phyloP scores from a whole-genome alignment of 495 filamentous ascomycete species.

The Penicillium cinerascens region DNA sequence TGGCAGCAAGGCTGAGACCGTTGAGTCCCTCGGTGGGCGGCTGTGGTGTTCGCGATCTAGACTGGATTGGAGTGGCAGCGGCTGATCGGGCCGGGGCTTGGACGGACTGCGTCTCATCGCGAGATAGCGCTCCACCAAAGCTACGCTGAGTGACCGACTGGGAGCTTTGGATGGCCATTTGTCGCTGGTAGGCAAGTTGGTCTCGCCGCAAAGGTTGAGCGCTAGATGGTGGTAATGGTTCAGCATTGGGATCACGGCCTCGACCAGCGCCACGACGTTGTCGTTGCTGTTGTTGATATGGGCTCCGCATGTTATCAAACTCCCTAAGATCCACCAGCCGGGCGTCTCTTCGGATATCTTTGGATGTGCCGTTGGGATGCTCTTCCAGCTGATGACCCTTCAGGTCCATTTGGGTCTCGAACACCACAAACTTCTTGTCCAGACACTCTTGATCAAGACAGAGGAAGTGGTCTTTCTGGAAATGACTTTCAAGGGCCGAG shows the following conservation, averaged over 20 bases:
- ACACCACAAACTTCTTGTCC: slow-evolving; percentile 98
- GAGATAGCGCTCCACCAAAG: slow-evolving; percentile 77
- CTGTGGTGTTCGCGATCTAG: slow-evolving; percentile 36
- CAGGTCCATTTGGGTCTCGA: slow-evolving; percentile 88
- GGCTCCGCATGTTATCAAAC: slow-evolving; percentile 68
- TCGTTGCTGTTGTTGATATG: slow-evolving; percentile 60
- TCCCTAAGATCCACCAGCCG: slow-evolving; percentile 79
- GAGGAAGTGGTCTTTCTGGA: slow-evolving; percentile 79
- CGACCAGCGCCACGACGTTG: slow-evolving; percentile 60
- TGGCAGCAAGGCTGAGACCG: slow-evolving; percentile 33
- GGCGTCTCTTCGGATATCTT: slow-evolving; percentile 80
- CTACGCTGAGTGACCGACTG: slow-evolving; percentile 73
- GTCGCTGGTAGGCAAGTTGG: slow-evolving; percentile 87
- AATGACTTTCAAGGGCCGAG: slow-evolving; percentile 77
- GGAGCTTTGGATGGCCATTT: slow-evolving; percentile 84
- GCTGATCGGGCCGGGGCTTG: slow-evolving; percentile 43
- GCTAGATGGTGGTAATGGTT: slow-evolving; percentile 70
- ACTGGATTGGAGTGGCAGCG: slow-evolving; percentile 33
- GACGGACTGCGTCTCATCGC: slow-evolving; percentile 46
- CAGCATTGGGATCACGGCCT: slow-evolving; percentile 72
- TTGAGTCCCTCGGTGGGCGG: slow-evolving; percentile 43
- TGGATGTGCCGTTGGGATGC: slow-evolving; percentile 74
- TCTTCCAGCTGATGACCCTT: slow-evolving; percentile 79
- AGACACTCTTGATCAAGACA: slow-evolving; percentile 82
- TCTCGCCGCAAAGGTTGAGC: slow-evolving; percentile 81